Base-by-base conservation (phyloP, 176 grass and related monocot genomes). In the Avena eriantha region DNA sequence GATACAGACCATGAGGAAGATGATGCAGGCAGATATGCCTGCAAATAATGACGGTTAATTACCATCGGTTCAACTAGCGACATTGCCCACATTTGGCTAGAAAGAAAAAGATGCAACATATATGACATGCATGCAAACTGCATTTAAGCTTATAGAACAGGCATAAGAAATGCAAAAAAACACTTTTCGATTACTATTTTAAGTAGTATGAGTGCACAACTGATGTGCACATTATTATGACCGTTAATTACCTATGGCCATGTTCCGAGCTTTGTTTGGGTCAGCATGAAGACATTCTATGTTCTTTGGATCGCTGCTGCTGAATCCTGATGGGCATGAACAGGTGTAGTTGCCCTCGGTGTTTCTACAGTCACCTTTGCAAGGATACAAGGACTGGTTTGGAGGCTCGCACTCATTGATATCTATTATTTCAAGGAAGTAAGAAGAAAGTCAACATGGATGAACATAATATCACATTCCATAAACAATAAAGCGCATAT, bases 1-100 rank as follows among this genome's bases (percentile, higher is more conserved):
- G 41, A 73, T 73, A 22, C 70, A 73, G 5, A 73, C 11, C 70
- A 73, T 73, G 70, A 73, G n/a, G 70, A 73, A 73, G 21, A 73
- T 14, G 70, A 73, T 23, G 13, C 70, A 7, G 12, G 10, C n/a
- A 2, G 70, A 73, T 73, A 46, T 73, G 41, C 70, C 70, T 73
- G 70, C 24, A 73, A 16, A 73, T 73, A 0, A 73, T 47, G 70
- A 46, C 21, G 0, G n/a, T 47, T 48, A 31, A 15, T 31, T 65
- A 64, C 70, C 70, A 73, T 73, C n/a, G 48, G 4, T 73, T 72
- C 69, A 73, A 47, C 41, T 46, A 47, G 70, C 13, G 12, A 21
- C 6, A 24, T 24, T 23, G 41, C 69, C 21, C 41, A 73, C 41
- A 22, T 73, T 73, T 71, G n/a, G n/a, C 12, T 0, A 48, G 15